Evolutionary conservation across 2,329 filamentous ascomycete genomes (phyloP).

Genomic region (Huntiella abstrusa): DNA sequence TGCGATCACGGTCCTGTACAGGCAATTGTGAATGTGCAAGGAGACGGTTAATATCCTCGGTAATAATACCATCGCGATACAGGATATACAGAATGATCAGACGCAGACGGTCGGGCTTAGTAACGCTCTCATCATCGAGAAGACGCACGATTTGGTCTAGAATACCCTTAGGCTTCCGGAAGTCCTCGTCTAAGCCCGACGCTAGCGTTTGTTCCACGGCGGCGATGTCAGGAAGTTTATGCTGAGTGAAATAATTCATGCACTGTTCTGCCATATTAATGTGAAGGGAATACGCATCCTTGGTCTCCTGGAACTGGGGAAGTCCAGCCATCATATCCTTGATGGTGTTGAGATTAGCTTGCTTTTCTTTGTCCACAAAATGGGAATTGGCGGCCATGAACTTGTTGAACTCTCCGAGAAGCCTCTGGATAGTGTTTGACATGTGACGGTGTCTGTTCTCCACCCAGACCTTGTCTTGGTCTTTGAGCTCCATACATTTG

Average conservation of each 20-base stretch:
- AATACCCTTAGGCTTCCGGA: slow-evolving; percentile 74
- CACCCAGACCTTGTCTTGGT: slow-evolving; percentile 88
- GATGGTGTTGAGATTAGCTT: slow-evolving; percentile 71
- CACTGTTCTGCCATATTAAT: slow-evolving; percentile 93
- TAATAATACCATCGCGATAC: slow-evolving; percentile 68
- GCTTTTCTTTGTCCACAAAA: slow-evolving; percentile 59
- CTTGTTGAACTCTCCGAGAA: slow-evolving; percentile 81
- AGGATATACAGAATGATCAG: slow-evolving; percentile 73
- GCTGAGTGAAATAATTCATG: slow-evolving; percentile 77
- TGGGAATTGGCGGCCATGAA: slow-evolving; percentile 85
- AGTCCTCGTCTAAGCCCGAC: slow-evolving; percentile 84
- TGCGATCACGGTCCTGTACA: slow-evolving; percentile 48
- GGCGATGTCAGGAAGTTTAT: slow-evolving; percentile 73
- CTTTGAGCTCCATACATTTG: slow-evolving; percentile 79
- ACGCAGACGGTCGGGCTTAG: slow-evolving; percentile 56
- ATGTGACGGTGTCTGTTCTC: slow-evolving; percentile 90
- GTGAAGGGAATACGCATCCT: slow-evolving; percentile 86
- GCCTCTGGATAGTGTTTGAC: slow-evolving; percentile 90
- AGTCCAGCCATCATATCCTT: slow-evolving; percentile 93
- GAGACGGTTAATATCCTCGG: slow-evolving; percentile 67
- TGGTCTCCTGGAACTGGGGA: slow-evolving; percentile 87
- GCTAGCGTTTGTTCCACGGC: slow-evolving; percentile 78
- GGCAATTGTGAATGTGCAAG: slow-evolving; percentile 68
- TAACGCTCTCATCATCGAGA: slow-evolving; percentile 67
- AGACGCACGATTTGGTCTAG: slow-evolving; percentile 70